Evolutionary conservation across 768 basidiomycete genomes (phyloP), one percentile per base, ranked within the genome.

Genomic region (Podaxis pistillaris): DNA sequence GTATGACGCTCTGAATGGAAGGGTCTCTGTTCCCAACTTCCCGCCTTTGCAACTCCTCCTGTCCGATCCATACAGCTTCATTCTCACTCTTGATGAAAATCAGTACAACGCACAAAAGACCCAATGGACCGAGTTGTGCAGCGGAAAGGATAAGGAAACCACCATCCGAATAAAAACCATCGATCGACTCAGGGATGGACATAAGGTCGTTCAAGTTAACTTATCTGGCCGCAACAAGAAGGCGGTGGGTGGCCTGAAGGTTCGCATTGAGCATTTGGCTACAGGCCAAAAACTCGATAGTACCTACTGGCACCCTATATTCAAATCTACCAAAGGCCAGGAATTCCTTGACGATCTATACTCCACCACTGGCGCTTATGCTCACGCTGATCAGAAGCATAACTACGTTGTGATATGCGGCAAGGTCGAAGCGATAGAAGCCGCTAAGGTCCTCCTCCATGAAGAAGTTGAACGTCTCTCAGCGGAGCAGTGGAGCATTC

Each of bases 211-310:
- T 15, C 28, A 30, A 30, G 76, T 87, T 44, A 77, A 71, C 4
- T 75, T 87, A 19, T 66, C 74, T 1, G 86, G 86, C 0, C 75
- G 81, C 15, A 81, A 82, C 54, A 82, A 83, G 70, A 80, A 82
- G 65, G 79, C 78, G 1, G 77, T 82, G 1, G 87, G 86, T 1
- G 75, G 78, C 3, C 67, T 88, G 63, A 88, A 87, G 72, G 86
- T 87, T 11, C 74, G 86, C 57, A 82, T 85, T 0, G 87, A 88
- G 69, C 79, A 74, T 58, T 68, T 88, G 41, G 80, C 78, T 2
- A 75, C 75, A 24, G 86, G 86, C 4, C 79, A 83, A 40, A 80
- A 72, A 38, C 72, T 87, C 11, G 75, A 73, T 47, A 63, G 72
- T 1, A 71, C 72, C 2, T 76, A 76, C 36, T 87, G 85, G 86